A percentile compares a stretch with the other conserved stretches of the same genome.
Conservation (phyloP, 371 early-diverging fungal genomes). For the Mortierella sp. region DNA sequence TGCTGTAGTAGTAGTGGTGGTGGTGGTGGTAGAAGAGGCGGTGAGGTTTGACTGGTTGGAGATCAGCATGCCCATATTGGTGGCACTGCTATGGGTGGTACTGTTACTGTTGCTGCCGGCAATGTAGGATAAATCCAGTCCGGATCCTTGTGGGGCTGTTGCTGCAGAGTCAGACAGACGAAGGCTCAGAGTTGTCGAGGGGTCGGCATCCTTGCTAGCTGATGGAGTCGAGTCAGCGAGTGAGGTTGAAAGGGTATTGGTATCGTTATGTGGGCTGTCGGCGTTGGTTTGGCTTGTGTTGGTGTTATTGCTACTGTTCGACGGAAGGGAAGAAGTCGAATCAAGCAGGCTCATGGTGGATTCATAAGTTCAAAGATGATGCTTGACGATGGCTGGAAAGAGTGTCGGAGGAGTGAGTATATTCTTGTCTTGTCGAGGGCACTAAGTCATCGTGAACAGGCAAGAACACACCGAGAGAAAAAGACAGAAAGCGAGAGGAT, state of each 20-base stretch:
- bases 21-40: constrained; percentile 1
- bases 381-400: not conserved
- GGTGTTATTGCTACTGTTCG: constrained; percentile 23
- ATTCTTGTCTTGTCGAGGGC: constrained; percentile 5
- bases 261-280: constrained; percentile 11
- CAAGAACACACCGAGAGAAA: not conserved
- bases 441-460: constrained; percentile 3
- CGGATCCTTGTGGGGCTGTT: not conserved
- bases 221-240: not conserved
- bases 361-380: constrained; percentile 36
- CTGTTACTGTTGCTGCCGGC: constrained; percentile 8
- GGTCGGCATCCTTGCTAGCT: constrained; percentile 8
- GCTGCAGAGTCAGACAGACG: not conserved
- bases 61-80: constrained; percentile 18
- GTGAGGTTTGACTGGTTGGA: constrained; percentile 5
- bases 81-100: constrained; percentile 3
- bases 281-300: constrained; percentile 10
- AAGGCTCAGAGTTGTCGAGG: constrained; percentile 3
- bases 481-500: not conserved
- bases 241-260: constrained; percentile 20
- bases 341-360: constrained; percentile 57
- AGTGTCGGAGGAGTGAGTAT: constrained; percentile 1
- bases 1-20: not conserved
- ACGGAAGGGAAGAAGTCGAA: constrained; percentile 43
- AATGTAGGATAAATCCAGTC: constrained; percentile 7